Evolutionary conservation across 805 yeast genomes (phyloP), one percentile per base, ranked within the genome.

Genomic region (Spathaspora gorwiae): DNA sequence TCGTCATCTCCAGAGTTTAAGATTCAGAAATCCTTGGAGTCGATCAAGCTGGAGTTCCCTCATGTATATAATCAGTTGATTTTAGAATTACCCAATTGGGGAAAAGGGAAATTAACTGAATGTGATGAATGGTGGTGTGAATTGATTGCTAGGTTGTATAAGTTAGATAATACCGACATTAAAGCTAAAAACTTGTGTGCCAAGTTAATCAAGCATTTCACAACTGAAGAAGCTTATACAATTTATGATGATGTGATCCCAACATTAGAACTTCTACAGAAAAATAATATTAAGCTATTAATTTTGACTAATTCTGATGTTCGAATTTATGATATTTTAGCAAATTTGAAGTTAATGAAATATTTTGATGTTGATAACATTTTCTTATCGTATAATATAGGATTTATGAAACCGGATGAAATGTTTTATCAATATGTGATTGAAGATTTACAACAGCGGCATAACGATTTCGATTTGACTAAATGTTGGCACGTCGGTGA

Each of bases 401-500:
- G 76, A 2, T 49, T 64, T 11, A 54, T 66, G 15, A 84, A 84
- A 58, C 89, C 90, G 0, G 64, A 70, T 40, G 56, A 58, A 4
- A 56, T 47, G 32, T 76, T 84, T 51, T 84, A 76, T 54, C 66
- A 74, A 15, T 43, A 35, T 30, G 49, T 54, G 24, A 27, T 36
- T 27, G 41, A 36, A n/a, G 14, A 32, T 10, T 24, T 37, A n/a
- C 31, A 27, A 29, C 60, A 42, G 46, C 64, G 32, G 44, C 29
- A 39, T 32, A 11, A 24, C 1, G 19, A 32, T 44, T 29, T 29
- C 5, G 32, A 29, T 29, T 11, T 64, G 14, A 56, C 54, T 26
- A 55, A 51, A 13, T 53, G 54, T 40, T 83, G 86, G 87, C 92
- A 84, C 57, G 63, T 83, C 40, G 92, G 92, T 0, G 90, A 84